Evolutionary conservation across 768 basidiomycete genomes (phyloP).

Genomic region (Dioszegia aurantiaca): DNA sequence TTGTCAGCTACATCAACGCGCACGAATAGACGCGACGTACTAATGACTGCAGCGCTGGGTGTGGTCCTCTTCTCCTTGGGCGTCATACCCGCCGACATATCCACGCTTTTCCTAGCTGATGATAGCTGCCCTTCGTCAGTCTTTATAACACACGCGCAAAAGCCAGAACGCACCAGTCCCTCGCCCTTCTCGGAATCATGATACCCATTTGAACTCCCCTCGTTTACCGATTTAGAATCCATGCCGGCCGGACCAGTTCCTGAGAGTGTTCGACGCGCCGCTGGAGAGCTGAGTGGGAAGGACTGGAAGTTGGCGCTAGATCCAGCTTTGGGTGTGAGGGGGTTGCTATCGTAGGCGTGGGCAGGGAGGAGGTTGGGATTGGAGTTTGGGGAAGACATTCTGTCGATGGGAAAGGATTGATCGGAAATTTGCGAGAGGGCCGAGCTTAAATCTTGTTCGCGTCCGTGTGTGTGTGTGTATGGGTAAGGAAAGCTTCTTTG

Average conservation of each 20-base stretch:
- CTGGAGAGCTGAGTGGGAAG: not conserved
- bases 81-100: conserved; percentile 29
- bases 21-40: conserved; percentile 18
- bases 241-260: not conserved
- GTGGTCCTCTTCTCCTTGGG: conserved; percentile 16
- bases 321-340: not conserved
- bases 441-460: no score
- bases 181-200: conserved; percentile 14
- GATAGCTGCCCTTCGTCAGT: conserved; percentile 1
- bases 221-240: not conserved
- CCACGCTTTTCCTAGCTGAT: conserved; percentile 14
- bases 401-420: no score
- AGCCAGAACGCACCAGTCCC: conserved; percentile 5
- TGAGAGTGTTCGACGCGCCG: not conserved
- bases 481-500: no score
- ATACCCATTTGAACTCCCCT: not conserved
- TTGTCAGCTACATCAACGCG: not conserved
- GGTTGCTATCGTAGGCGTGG: not conserved
- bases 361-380: not conserved
- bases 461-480: no score
- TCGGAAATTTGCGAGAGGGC: no score
- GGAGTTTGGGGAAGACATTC: no score
- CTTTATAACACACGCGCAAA: not conserved
- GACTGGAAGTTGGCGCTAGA: no score
- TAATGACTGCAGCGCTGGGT: conserved; percentile 33